These are phyloP conservation scores for Paecilomyces formosus DNA, from an alignment of 2,329 filamentous ascomycete genomes.

Conservation along the genomic window DNA sequence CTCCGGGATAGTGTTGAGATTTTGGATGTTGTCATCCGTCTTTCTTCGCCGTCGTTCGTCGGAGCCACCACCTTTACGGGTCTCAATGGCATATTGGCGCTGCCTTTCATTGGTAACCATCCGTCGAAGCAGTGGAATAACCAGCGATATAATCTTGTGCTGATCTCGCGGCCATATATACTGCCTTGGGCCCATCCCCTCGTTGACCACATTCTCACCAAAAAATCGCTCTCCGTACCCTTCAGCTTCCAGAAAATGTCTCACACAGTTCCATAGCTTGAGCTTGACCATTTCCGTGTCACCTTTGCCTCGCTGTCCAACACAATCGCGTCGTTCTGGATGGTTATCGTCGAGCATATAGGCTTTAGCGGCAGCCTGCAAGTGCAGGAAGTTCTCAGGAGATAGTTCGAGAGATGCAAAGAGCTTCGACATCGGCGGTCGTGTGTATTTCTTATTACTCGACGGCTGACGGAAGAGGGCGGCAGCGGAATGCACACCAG, in stretches of 20 bases:
- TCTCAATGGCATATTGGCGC: constrained; percentile 50
- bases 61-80: constrained; percentile 40
- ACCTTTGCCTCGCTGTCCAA: constrained; percentile 48
- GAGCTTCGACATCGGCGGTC: constrained; percentile 51
- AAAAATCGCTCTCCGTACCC: constrained; percentile 49
- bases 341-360: constrained; percentile 52
- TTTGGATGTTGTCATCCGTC: constrained; percentile 25
- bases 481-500: constrained; percentile 47
- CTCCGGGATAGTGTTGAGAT: constrained; percentile 11
- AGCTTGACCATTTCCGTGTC: constrained; percentile 52
- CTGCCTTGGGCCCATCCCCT: constrained; percentile 30
- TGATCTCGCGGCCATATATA: constrained; percentile 49
- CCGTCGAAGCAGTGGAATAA: constrained; percentile 49
- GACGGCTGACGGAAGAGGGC: constrained; percentile 46
- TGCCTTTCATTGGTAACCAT: constrained; percentile 57
- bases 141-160: constrained; percentile 48
- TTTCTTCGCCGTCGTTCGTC: constrained; percentile 31
- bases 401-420: constrained; percentile 50
- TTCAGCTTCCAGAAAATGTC: constrained; percentile 45
- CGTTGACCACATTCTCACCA: constrained; percentile 37
- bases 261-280: constrained; percentile 49
- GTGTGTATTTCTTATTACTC: constrained; percentile 48
- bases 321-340: constrained; percentile 50
- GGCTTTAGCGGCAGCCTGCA: constrained; percentile 49
- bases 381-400: constrained; percentile 49